Conservation (phyloP, 306 rosid genomes). For the Arachis stenosperma region DNA sequence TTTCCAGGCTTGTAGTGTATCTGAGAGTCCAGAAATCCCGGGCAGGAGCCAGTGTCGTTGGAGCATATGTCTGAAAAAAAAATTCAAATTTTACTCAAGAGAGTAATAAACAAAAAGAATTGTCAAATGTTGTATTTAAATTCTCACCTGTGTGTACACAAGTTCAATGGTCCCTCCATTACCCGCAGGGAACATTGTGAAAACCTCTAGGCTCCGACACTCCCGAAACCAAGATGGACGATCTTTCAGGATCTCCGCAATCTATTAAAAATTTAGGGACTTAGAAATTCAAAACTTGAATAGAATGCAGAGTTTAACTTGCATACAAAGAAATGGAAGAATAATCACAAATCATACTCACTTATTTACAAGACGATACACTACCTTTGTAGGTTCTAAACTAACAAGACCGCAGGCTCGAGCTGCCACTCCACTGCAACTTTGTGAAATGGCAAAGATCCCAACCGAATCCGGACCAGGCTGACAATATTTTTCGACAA, state of each 20-base stretch:
- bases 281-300: constrained; percentile 31
- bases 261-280: constrained; percentile 48
- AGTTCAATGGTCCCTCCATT: constrained; percentile 95
- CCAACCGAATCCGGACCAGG: constrained; percentile 99
- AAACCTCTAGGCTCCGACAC: constrained; percentile 96
- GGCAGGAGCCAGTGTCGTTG: constrained; percentile 95
- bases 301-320: not conserved
- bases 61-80: constrained; percentile 79
- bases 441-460: constrained; percentile 97
- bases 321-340: constrained; percentile 13
- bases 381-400: constrained; percentile 91
- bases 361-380: not conserved
- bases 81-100: constrained; percentile 5
- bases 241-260: constrained; percentile 98
- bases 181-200: constrained; percentile 92
- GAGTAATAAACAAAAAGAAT: not conserved
- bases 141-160: constrained; percentile 83
- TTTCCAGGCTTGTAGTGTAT: constrained; percentile 84
- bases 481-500: constrained; percentile 40
- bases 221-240: constrained; percentile 98
- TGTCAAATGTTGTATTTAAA: not conserved
- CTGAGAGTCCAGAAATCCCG: constrained; percentile 98
- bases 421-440: constrained; percentile 99
- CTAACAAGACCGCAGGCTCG: constrained; percentile 99
- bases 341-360: constrained; percentile 11